Conservation (phyloP, 2,329 filamentous ascomycete species). For the Verticillium albo-atrum region DNA sequence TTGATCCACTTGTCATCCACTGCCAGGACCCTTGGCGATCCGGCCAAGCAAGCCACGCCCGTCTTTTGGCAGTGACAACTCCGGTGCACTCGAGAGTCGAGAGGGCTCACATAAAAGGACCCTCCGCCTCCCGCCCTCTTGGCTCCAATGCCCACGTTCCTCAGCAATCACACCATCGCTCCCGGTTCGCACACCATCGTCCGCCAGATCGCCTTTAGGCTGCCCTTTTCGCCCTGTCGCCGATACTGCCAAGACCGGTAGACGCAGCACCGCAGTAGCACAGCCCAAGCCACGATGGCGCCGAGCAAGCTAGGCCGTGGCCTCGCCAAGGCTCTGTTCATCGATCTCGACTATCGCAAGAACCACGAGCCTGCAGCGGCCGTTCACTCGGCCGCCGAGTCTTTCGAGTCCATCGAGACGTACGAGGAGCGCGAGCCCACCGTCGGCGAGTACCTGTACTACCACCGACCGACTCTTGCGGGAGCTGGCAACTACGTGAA, state of each 20-base stretch:
- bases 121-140: neutral
- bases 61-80: neutral
- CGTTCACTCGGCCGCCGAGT: constrained; percentile 19
- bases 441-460: constrained; percentile 33
- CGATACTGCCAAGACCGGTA: neutral
- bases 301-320: constrained; percentile 14
- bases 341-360: constrained; percentile 22
- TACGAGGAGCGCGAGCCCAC: constrained; percentile 34
- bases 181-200: neutral
- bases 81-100: neutral
- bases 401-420: constrained; percentile 13
- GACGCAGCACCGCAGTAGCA: neutral
- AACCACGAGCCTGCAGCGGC: constrained; percentile 18
- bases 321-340: constrained; percentile 22
- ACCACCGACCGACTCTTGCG: constrained; percentile 27
- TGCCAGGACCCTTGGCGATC: constrained; percentile 1
- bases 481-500: constrained; percentile 28
- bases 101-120: neutral
- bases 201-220: neutral
- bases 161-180: constrained; percentile 1
- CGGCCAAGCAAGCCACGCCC: neutral
- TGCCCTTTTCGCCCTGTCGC: neutral
- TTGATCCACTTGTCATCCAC: neutral
- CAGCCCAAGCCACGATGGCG: constrained; percentile 7
- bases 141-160: neutral